phyloP scores from a whole-genome alignment of 441 rosid genomes.

The Euphorbia schlechtendalii region DNA sequence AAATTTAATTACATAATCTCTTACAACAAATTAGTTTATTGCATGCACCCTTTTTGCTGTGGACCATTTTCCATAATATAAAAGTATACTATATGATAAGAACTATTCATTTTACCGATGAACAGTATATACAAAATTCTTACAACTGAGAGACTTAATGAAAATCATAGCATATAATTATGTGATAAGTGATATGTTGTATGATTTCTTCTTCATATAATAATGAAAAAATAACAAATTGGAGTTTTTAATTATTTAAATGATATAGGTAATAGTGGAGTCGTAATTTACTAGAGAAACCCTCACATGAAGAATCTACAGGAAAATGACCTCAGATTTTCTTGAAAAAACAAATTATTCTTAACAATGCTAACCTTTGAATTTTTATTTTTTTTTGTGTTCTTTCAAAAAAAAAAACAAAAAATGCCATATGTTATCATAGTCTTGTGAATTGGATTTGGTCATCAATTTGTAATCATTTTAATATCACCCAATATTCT shows the following conservation, averaged over 20 bases:
- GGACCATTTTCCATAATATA: conserved; percentile 4
- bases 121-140: background rate
- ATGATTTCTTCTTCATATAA: too few species aligned
- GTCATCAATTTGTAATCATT: conserved; percentile 23
- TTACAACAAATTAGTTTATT: conserved; percentile 14
- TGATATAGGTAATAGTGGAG: conserved; percentile 10
- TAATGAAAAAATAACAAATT: background rate
- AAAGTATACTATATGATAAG: too few species aligned
- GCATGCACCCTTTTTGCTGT: conserved; percentile 8
- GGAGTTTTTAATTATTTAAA: too few species aligned
- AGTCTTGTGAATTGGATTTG: conserved; percentile 47
- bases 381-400: conserved; percentile 3
- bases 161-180: background rate
- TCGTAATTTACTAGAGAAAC: conserved; percentile 28
- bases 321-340: conserved; percentile 33
- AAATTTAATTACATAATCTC: conserved; percentile 34
- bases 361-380: conserved; percentile 10
- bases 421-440: conserved; percentile 4
- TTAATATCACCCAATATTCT: conserved; percentile 15
- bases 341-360: conserved; percentile 22
- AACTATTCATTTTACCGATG: too few species aligned
- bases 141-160: background rate
- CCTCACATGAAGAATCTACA: conserved; percentile 52
- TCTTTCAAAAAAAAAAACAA: too few species aligned
- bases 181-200: background rate